These are phyloP conservation scores for Eimeria nieschulzi DNA, from an alignment of 169 alveolate genomes.

Conservation along the genomic window DNA sequence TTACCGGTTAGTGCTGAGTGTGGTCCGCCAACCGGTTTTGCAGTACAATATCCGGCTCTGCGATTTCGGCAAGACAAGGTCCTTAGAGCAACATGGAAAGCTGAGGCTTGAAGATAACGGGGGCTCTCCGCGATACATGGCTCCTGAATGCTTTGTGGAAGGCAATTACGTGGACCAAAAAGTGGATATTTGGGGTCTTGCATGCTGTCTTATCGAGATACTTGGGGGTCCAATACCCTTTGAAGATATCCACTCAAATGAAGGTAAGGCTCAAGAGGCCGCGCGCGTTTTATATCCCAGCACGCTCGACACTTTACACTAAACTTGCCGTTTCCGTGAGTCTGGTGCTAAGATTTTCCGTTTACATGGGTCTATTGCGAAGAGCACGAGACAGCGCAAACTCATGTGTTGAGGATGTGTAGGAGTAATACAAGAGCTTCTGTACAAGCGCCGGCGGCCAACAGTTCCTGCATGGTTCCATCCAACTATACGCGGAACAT, in stretches of 20 bases:
- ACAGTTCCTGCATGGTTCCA: constrained; percentile 75
- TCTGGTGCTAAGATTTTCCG: neutral
- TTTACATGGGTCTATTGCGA: neutral
- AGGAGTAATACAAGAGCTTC: constrained; percentile 72
- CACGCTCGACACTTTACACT: neutral
- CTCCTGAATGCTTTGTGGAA: constrained; percentile 86
- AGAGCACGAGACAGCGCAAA: neutral
- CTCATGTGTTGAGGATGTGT: neutral
- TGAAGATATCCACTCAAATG: constrained; percentile 81
- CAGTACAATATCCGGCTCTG: constrained; percentile 83
- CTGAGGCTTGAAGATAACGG: constrained; percentile 86
- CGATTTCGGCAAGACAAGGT: constrained; percentile 86
- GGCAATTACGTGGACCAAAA: constrained; percentile 84
- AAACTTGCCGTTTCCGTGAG: neutral
- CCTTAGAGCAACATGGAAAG: constrained; percentile 78
- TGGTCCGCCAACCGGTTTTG: neutral
- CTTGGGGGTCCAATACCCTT: constrained; percentile 87
- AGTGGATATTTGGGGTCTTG: constrained; percentile 86
- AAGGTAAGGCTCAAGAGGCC: constrained; percentile 57
- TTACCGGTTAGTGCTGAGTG: neutral
- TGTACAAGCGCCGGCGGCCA: constrained; percentile 66
- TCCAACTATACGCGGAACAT: constrained; percentile 18
- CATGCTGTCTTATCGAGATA: constrained; percentile 86
- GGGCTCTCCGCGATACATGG: constrained; percentile 89
- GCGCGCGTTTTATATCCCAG: neutral